Evolutionary conservation across 1,284 basidiomycete species (phyloP), one percentile per base, ranked within the genome.

Genomic region (Apiotrichum sp.): DNA sequence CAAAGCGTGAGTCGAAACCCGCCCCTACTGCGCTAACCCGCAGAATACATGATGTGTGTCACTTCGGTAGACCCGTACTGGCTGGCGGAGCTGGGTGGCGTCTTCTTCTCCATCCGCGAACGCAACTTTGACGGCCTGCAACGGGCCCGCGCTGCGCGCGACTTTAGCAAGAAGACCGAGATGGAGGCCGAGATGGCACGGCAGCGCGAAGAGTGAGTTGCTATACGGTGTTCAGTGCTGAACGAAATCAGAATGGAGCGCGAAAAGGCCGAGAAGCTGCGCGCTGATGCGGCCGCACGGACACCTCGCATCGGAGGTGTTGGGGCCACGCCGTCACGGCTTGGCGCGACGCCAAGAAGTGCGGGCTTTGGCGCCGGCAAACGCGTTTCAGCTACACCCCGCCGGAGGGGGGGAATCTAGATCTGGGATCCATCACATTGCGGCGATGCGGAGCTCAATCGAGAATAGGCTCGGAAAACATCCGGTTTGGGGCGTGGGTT

Each of bases 41-140:
- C 58, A 70, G 73, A 80, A 66, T 95, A 97, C 76, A 95, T 96
- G 91, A 93, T 91, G 22, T 90, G 92, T 71, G 93, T 98, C 13
- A 96, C 93, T 1, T 86, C 93, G 0, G 88, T 97, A 54, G 91
- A 97, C 70, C 86, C 93, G 3, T 91, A 92, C 75, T 97, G 93
- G 93, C 82, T 97, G 36, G 91, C 91, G 65, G 89, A 95, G 62
- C 82, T 93, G 50, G 91, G 92, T 58, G 89, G 90, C 50, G 89
- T 95, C 14, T 96, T 95, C 80, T 97, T 89, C 78, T 92, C 89
- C 34, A 90, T 93, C 55, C 86, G 90, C 69, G 91, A 96, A 78
- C 91, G 93, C 80, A 90, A 90, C 78, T 95, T 96, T 70, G 90
- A 92, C 70, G 87, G 90, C 61, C 55, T 78, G 48, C 71, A 76